A percentile compares a stretch with the other conserved stretches of the same genome.
These are phyloP conservation scores for Arxiozyma slooffiae DNA, from an alignment of 1,139 yeast species.

Conservation along the genomic window DNA sequence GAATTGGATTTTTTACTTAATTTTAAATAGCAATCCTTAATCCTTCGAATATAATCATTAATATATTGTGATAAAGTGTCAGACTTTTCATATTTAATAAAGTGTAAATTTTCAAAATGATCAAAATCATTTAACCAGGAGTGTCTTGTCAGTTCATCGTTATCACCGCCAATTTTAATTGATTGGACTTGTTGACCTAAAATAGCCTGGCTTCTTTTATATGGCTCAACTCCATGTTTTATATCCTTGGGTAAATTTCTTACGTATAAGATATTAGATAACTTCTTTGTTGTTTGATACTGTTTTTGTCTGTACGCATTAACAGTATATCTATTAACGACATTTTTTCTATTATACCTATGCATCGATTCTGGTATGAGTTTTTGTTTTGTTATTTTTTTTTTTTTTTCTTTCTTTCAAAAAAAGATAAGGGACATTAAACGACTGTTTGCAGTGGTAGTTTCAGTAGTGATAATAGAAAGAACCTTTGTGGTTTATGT, in stretches of 20 bases:
- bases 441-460: not conserved
- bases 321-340: not conserved
- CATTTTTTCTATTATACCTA: constrained; percentile 1
- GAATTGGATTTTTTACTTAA: not conserved
- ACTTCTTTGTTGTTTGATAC: constrained; percentile 35
- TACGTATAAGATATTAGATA: constrained; percentile 61
- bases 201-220: constrained; percentile 4
- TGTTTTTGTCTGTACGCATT: not conserved
- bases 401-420: constrained; percentile 37
- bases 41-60: not conserved
- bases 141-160: not conserved
- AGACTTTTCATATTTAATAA: not conserved
- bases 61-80: not conserved
- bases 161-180: not conserved
- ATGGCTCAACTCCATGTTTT: constrained; percentile 30
- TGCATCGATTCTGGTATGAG: not conserved
- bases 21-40: not conserved
- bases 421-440: constrained; percentile 28
- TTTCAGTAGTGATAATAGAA: not conserved
- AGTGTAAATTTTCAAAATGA: constrained; percentile 5
- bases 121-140: constrained; percentile 6
- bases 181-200: not conserved
- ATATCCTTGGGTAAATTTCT: constrained; percentile 42
- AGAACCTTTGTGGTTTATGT: too few relatives aligned
- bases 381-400: not conserved